Conservation (phyloP, 805 yeast species). For the Saturnispora serradocipensis region DNA sequence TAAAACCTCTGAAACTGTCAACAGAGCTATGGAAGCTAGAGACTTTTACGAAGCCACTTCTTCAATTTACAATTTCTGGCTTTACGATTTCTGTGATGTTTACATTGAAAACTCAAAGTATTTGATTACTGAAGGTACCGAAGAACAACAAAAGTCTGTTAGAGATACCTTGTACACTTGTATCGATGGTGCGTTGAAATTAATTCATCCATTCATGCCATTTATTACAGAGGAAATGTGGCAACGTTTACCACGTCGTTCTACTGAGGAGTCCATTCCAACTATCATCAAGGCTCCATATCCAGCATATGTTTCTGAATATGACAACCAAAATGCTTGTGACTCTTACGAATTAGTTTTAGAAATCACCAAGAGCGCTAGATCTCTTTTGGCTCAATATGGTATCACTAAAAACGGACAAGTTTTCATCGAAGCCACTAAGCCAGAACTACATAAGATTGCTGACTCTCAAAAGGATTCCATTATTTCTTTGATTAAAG, state of each 20-base stretch:
- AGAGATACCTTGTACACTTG: slow-evolving; percentile 90
- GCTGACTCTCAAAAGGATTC: slow-evolving; percentile 69
- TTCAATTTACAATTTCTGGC: slow-evolving; percentile 90
- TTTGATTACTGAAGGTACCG: slow-evolving; percentile 84
- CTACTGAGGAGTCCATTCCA: slow-evolving; percentile 47
- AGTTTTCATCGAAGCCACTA: slow-evolving; percentile 67
- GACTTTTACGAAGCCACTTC: slow-evolving; percentile 85
- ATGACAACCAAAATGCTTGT: slow-evolving; percentile 55
- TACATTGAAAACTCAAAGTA: slow-evolving; percentile 96
- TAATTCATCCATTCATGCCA: slow-evolving; percentile 99
- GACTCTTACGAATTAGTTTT: slow-evolving; percentile 76
- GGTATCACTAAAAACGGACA: slow-evolving; percentile 81
- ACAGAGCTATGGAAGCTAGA: slow-evolving; percentile 65
- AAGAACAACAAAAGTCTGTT: slow-evolving; percentile 77
- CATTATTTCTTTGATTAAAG: slow-evolving; percentile 87
- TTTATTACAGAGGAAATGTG: slow-evolving; percentile 95
- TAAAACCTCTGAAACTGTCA: slow-evolving; percentile 54
- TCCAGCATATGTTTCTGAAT: slow-evolving; percentile 57
- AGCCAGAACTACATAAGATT: slow-evolving; percentile 38
- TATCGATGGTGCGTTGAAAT: slow-evolving; percentile 79
- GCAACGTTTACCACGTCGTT: slow-evolving; percentile 93
- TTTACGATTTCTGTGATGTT: slow-evolving; percentile 89
- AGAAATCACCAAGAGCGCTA: slow-evolving; percentile 80
- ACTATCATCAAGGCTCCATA: slow-evolving; percentile 74
- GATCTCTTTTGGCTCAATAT: slow-evolving; percentile 88